Percentiles rank a stretch among this genome's conserved stretches.
These are phyloP conservation scores for Coemansia javaensis DNA, from an alignment of 192 early-diverging fungal genomes.

Conservation along the genomic window DNA sequence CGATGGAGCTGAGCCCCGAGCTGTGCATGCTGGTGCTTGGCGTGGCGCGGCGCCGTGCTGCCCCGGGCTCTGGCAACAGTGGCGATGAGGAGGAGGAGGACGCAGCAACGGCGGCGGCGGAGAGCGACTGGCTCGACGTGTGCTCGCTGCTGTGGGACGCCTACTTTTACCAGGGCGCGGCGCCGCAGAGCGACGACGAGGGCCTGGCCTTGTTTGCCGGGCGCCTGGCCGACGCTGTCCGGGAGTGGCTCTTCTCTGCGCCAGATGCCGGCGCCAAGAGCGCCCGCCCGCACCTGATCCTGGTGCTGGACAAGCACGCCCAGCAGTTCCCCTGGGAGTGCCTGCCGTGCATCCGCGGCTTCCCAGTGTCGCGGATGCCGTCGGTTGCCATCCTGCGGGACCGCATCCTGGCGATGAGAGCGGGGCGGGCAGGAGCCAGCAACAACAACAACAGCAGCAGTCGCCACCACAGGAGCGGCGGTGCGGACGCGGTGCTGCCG, in stretches of 20 bases:
- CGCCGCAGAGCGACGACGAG: conserved; percentile 8
- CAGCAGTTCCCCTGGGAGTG: conserved; percentile 90
- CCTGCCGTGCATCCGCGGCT: conserved; percentile 63
- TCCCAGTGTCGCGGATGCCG: conserved; percentile 75
- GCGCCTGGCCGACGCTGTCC: conserved; percentile 37
- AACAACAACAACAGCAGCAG: background rate
- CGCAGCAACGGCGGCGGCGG: too few species aligned
- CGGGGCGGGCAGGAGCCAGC: background rate
- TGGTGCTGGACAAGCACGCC: conserved; percentile 80
- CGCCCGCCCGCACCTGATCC: conserved; percentile 59
- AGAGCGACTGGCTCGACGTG: conserved; percentile 36
- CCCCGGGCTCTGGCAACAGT: conserved; percentile 47
- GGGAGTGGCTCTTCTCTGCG: background rate
- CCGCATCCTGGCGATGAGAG: conserved; percentile 48
- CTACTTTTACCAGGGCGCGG: conserved; percentile 60
- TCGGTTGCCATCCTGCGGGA: conserved; percentile 69
- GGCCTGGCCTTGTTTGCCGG: conserved; percentile 65
- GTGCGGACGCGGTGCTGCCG: too few species aligned
- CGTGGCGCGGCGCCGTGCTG: conserved; percentile 9
- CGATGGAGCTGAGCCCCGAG: conserved; percentile 12
- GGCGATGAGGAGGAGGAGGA: too few species aligned
- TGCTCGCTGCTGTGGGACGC: conserved; percentile 43
- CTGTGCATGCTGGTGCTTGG: conserved; percentile 55
- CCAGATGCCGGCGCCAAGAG: conserved; percentile 23
- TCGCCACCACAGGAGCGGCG: background rate